These are phyloP conservation scores for Exophiala mesophila DNA, from an alignment of 2,329 filamentous ascomycete species.

Conservation along the genomic window DNA sequence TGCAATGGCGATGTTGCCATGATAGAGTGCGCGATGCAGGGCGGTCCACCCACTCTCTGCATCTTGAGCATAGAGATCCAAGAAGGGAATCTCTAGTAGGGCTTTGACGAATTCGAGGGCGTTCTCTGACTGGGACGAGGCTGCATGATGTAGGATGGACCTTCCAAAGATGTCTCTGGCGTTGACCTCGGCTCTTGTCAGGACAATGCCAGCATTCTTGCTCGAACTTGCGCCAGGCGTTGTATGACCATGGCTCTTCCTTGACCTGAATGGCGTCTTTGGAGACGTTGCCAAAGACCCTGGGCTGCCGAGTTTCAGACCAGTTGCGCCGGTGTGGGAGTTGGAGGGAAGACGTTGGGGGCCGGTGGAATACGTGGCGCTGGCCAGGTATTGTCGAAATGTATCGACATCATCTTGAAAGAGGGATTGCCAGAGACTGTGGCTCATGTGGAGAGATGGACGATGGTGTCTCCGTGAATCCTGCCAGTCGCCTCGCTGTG, in stretches of 20 bases:
- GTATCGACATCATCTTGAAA: conserved; percentile 96
- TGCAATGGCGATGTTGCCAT: conserved; percentile 82
- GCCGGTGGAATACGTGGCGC: conserved; percentile 49
- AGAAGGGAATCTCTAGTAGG: conserved; percentile 72
- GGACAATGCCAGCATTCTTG: conserved; percentile 22
- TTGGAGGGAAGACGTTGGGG: conserved; percentile 23
- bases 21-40: conserved; percentile 83
- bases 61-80: conserved; percentile 85
- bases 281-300: conserved; percentile 47
- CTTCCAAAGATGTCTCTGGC: conserved; percentile 74
- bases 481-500: conserved; percentile 80
- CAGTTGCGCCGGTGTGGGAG: conserved; percentile 41
- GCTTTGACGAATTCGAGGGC: conserved; percentile 71
- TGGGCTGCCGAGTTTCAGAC: conserved; percentile 27
- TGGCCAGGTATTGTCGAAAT: conserved; percentile 83
- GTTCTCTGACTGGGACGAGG: conserved; percentile 65
- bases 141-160: conserved; percentile 78
- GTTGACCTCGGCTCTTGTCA: conserved; percentile 70
- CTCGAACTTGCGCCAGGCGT: conserved; percentile 7
- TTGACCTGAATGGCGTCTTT: conserved; percentile 25
- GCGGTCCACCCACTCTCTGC: conserved; percentile 93
- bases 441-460: conserved; percentile 70
- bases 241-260: conserved; percentile 24
- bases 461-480: conserved; percentile 41
- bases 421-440: conserved; percentile 92